Percentiles rank a stretch among this genome's conserved stretches.
Conservation (phyloP, 495 filamentous ascomycete species). For the Acidiella bohemica region DNA sequence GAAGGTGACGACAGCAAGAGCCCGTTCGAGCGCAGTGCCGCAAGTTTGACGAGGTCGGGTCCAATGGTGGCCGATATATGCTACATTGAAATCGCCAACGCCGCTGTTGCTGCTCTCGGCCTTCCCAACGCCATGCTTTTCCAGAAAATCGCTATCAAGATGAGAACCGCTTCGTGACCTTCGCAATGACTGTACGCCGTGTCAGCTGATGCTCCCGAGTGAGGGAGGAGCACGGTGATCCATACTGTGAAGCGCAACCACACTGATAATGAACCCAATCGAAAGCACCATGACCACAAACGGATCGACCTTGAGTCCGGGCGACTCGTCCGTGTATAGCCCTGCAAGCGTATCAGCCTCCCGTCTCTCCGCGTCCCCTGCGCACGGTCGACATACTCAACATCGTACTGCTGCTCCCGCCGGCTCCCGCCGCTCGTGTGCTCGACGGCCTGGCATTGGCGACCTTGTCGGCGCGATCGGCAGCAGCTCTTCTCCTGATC, state of each 20-base stretch:
- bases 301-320: conserved; percentile 90
- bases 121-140: conserved; percentile 3
- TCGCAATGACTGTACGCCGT: conserved; percentile 67
- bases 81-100: too few relatives aligned
- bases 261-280: conserved; percentile 95
- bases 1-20: too few relatives aligned
- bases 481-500: conserved; percentile 83
- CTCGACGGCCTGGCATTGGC: conserved; percentile 82
- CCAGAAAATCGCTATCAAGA: conserved; percentile 30
- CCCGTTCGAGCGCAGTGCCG: too few relatives aligned
- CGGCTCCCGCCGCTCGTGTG: conserved; percentile 85
- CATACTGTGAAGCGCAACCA: conserved; percentile 93
- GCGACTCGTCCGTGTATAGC: conserved; percentile 97
- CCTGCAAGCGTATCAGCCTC: conserved; percentile 31
- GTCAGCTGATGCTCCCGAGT: conserved; percentile 6
- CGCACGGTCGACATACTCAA: conserved; percentile 48
- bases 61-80: too few relatives aligned
- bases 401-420: conserved; percentile 95
- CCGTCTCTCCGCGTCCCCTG: conserved; percentile 1
- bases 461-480: conserved; percentile 87
- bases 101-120: neutral
- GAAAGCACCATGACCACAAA: conserved; percentile 90
- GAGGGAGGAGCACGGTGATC: neutral
- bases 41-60: too few relatives aligned
- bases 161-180: conserved; percentile 81